A percentile compares a stretch with the other conserved stretches of the same genome.
phyloP scores from a whole-genome alignment of 2,329 filamentous ascomycete species.

The Graphium sp. region DNA sequence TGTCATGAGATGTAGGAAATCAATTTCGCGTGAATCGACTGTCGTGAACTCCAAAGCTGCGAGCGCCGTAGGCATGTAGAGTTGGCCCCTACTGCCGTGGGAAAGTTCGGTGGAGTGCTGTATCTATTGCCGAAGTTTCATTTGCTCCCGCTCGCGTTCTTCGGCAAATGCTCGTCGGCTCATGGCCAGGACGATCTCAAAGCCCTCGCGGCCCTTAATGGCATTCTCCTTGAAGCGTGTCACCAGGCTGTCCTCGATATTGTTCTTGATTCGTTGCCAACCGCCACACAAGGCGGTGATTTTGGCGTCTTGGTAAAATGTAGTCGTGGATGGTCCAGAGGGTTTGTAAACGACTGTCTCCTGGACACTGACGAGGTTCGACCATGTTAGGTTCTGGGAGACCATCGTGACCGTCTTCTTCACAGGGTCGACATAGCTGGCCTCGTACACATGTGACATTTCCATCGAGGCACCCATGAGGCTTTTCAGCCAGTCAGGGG shows the following conservation, averaged over 20 bases:
- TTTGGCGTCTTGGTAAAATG: slow-evolving; percentile 77
- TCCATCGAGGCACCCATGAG: slow-evolving; percentile 60
- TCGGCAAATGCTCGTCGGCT: slow-evolving; percentile 82
- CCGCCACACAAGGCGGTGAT: slow-evolving; percentile 91
- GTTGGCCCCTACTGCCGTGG: too few relatives aligned
- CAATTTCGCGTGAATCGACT: too few relatives aligned
- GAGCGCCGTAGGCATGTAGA: too few relatives aligned
- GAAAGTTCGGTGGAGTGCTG: too few relatives aligned
- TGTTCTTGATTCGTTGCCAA: slow-evolving; percentile 94
- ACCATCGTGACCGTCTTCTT: slow-evolving; percentile 89
- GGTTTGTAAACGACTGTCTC: slow-evolving; percentile 85
- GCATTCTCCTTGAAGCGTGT: slow-evolving; percentile 87
- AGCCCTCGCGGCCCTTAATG: slow-evolving; percentile 76
- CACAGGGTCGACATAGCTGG: slow-evolving; percentile 78
- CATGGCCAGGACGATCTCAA: slow-evolving; percentile 89
- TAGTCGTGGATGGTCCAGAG: slow-evolving; percentile 34
- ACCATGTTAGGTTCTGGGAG: slow-evolving; percentile 85
- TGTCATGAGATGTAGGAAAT: too few relatives aligned
- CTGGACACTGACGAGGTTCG: slow-evolving; percentile 76
- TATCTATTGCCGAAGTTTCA: slow-evolving; percentile 5
- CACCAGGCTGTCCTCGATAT: slow-evolving; percentile 83
- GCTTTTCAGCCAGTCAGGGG: slow-evolving; percentile 65
- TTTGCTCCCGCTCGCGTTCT: slow-evolving; percentile 50
- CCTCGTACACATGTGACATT: slow-evolving; percentile 82
- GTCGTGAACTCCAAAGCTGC: too few relatives aligned